Evolutionary conservation across 257 asterid genomes (phyloP), one percentile per base, ranked within the genome.

Genomic region (Nemophila menziesii): DNA sequence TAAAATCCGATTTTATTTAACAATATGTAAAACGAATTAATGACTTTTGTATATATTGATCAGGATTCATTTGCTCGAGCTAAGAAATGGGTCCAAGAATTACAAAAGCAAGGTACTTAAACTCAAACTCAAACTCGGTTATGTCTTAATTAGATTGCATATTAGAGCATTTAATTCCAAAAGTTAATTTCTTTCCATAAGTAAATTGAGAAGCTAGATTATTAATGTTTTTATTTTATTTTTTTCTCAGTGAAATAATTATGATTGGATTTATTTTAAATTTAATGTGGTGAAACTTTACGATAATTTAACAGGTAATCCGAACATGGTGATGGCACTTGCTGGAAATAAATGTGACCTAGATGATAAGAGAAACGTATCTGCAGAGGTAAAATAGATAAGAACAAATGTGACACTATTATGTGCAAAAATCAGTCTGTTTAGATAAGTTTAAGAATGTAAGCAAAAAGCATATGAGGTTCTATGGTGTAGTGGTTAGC

Each of bases 401-500:
- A n/a, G n/a, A n/a, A n/a, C n/a, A n/a, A n/a, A 39, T 18, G 46
- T 41, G n/a, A 7, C 10, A 16, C 22, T 5, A 10, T 40, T 17
- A 6, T 40, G 17, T 15, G 19, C 9, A 6, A 7, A 5, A 16
- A 40, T 16, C 19, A 12, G 21, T 17, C 14, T 38, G 43, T 14
- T 13, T 38, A 17, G 17, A n/a, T 11, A 13, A 8, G n/a, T 38
- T 38, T n/a, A n/a, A n/a, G n/a, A n/a, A n/a, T n/a, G n/a, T n/a
- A n/a, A n/a, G n/a, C n/a, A n/a, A n/a, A n/a, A n/a, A n/a, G n/a
- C n/a, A n/a, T 0, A 7, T 5, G 7, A 7, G 67, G 68, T 62
- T 62, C 63, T 62, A 55, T 83, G 95, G 93, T 87, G 93, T 83
- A 83, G 95, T 80, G 95, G 95, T 83, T 87, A 87, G 92, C 93